These are phyloP conservation scores for Elongisporangium undulatum DNA, from an alignment of 352 stramenopile species.

Conservation along the genomic window DNA sequence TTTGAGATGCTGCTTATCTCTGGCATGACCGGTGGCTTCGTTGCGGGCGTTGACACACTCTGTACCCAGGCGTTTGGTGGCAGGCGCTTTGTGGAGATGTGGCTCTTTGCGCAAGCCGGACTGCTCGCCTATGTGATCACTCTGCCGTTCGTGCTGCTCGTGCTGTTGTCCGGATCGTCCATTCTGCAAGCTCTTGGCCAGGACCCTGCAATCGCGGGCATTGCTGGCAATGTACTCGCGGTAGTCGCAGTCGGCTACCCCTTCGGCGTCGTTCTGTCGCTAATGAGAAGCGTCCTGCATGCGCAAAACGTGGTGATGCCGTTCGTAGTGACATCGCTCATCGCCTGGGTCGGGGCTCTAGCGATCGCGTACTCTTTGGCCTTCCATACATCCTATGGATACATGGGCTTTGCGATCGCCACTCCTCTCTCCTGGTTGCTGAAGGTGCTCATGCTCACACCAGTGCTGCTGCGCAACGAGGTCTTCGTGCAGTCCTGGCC, in stretches of 20 bases:
- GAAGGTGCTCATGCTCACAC: conserved; percentile 18
- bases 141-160: conserved; percentile 6
- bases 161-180: conserved; percentile 16
- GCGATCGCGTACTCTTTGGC: conserved; percentile 27
- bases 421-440: conserved; percentile 19
- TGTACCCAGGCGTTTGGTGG: conserved; percentile 60
- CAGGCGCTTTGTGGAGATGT: conserved; percentile 47
- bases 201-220: conserved; percentile 17
- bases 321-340: conserved; percentile 19
- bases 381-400: conserved; percentile 29
- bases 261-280: conserved; percentile 17
- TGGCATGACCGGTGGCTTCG: conserved; percentile 40
- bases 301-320: conserved; percentile 33
- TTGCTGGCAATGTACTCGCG: conserved; percentile 18
- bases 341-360: conserved; percentile 15
- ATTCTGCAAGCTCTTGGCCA: conserved; percentile 29
- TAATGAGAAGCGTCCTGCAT: conserved; percentile 23
- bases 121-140: conserved; percentile 7
- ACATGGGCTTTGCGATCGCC: conserved; percentile 25
- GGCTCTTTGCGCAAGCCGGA: conserved; percentile 55
- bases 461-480: conserved; percentile 15
- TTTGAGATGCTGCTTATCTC: conserved; percentile 51
- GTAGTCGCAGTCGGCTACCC: conserved; percentile 16
- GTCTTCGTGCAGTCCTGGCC: conserved; percentile 16
- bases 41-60: conserved; percentile 57